phyloP scores from a whole-genome alignment of 371 early-diverging fungal species.

The Phascolomyces articulosus region DNA sequence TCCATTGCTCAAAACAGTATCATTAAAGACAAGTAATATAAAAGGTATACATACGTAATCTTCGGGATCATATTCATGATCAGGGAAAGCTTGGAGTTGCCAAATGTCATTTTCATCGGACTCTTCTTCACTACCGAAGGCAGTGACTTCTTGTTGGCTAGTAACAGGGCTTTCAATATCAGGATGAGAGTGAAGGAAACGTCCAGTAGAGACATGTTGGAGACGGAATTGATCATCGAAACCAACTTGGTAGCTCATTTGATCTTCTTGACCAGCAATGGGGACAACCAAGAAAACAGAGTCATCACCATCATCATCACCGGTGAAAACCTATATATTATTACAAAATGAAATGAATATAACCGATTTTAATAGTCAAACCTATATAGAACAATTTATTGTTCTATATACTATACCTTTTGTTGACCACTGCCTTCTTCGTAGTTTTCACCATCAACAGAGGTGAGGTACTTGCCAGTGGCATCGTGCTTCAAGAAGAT shows the following conservation, averaged over 20 bases:
- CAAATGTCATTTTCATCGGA: constrained; percentile 67
- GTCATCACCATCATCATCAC: constrained; percentile 41
- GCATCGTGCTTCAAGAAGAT: constrained; percentile 60
- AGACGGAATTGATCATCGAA: constrained; percentile 61
- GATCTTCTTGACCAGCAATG: constrained; percentile 29
- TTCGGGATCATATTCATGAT: constrained; percentile 38
- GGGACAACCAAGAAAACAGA: constrained; percentile 61
- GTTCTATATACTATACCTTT: constrained; percentile 24
- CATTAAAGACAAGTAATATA: no score
- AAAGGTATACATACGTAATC: constrained; percentile 22
- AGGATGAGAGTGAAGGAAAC: constrained; percentile 63
- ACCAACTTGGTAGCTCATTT: constrained; percentile 45
- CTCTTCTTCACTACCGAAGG: constrained; percentile 47
- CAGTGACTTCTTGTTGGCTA: constrained; percentile 65
- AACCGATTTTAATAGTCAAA: no score
- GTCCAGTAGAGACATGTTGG: constrained; percentile 49
- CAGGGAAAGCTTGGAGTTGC: constrained; percentile 56
- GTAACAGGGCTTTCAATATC: constrained; percentile 52
- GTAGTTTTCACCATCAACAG: constrained; percentile 31
- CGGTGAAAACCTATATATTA: constrained; percentile 41
- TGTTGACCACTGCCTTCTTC: constrained; percentile 58
- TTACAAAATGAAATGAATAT: no score
- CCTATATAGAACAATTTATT: no score
- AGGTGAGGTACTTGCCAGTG: constrained; percentile 57
- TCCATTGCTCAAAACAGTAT: no score